phyloP scores from a whole-genome alignment of 345 rosid species.

The Aquilaria yunnanensis region DNA sequence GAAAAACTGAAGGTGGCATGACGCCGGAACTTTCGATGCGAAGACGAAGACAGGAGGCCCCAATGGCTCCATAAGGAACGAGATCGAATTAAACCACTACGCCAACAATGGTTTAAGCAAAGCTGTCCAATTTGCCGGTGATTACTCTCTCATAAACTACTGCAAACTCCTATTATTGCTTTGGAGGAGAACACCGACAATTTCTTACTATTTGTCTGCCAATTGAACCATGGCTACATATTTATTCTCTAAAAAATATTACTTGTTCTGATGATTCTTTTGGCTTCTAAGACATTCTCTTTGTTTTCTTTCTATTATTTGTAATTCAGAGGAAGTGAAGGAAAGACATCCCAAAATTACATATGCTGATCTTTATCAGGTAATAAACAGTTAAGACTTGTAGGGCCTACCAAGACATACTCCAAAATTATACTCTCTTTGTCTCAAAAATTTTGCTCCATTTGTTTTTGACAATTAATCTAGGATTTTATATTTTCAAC shows the following conservation, averaged over 20 bases:
- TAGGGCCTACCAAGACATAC: too few species aligned
- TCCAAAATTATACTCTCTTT: too few species aligned
- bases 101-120: conserved; percentile 57
- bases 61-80: conserved; percentile 66
- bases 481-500: too few species aligned
- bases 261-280: too few species aligned
- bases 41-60: conserved; percentile 83
- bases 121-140: conserved; percentile 72
- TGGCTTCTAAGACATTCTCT: neutral
- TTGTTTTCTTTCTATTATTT: neutral
- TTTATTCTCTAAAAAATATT: too few species aligned
- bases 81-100: conserved; percentile 38
- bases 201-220: too few species aligned
- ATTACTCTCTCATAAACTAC: conserved; percentile 3
- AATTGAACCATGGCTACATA: too few species aligned
- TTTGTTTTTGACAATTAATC: neutral
- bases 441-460: too few species aligned
- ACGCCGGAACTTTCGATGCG: conserved; percentile 89
- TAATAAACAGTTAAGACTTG: neutral
- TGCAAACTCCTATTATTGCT: neutral
- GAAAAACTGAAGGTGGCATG: conserved; percentile 55
- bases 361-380: conserved; percentile 87
- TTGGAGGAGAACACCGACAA: neutral
- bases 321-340: conserved; percentile 53
- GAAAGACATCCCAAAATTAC: conserved; percentile 55